These are phyloP conservation scores for Magnusiomyces magnusii DNA, from an alignment of 1,139 yeast genomes.

Conservation along the genomic window DNA sequence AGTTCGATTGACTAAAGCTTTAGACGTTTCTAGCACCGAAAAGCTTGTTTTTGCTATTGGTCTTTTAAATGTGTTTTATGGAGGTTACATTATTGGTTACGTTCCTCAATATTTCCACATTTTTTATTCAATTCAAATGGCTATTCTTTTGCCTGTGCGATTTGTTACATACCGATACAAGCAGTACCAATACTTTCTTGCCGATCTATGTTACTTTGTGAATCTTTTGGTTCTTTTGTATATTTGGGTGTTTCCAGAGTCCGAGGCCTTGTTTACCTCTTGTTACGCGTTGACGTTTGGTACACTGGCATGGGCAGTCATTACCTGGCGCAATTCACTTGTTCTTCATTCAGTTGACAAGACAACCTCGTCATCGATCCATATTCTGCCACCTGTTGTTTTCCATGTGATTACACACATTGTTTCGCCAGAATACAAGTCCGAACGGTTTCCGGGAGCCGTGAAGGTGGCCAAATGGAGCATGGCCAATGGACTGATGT, in stretches of 20 bases:
- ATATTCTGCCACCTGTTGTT: constrained; percentile 82
- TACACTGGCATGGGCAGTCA: constrained; percentile 85
- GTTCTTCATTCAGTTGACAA: constrained; percentile 90
- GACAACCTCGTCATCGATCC: constrained; percentile 89
- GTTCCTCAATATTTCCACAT: constrained; percentile 72
- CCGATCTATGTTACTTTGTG: constrained; percentile 91
- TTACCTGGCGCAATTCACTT: constrained; percentile 91
- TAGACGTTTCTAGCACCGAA: constrained; percentile 53
- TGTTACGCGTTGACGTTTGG: constrained; percentile 87
- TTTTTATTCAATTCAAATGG: constrained; percentile 57
- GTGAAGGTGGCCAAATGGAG: constrained; percentile 60
- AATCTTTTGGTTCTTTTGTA: constrained; percentile 60
- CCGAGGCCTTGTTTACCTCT: constrained; percentile 63
- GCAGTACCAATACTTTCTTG: constrained; percentile 78
- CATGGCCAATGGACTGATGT: constrained; percentile 59
- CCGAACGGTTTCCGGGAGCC: constrained; percentile 72
- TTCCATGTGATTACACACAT: constrained; percentile 85
- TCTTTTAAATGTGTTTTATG: constrained; percentile 55
- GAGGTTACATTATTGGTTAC: constrained; percentile 73
- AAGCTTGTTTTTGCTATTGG: constrained; percentile 76
- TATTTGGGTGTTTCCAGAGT: constrained; percentile 76
- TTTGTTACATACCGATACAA: constrained; percentile 73
- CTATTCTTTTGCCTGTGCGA: constrained; percentile 72
- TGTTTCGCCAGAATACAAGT: constrained; percentile 48
- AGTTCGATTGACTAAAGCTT: constrained; percentile 38